Base-by-base conservation (phyloP, 805 yeast species). In the Candida koratica region DNA sequence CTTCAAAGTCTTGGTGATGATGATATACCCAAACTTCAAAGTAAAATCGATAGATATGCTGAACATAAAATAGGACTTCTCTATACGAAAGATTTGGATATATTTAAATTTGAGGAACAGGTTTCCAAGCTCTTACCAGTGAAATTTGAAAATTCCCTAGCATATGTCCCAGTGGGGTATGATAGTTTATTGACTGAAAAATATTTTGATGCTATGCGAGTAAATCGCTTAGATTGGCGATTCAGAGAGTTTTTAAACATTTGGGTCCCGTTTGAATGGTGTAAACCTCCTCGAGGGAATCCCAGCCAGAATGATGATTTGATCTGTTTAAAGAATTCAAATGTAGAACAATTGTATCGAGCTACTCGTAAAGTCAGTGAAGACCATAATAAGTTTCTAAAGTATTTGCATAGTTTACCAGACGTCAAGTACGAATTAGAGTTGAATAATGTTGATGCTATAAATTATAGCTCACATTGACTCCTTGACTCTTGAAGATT, bases 101-200 rank as follows among this genome's bases (percentile, higher is more conserved):
- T 55, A 4, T 63, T 54, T 45, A 59, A 64, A 37, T 64, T 64
- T 33, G 31, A 52, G 7, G 42, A 44, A 28, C 43, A 58, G 22
- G 18, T 13, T 29, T 31, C 42, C 8, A 65, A 59, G 37, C 35
- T 66, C 12, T 41, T 53, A n/a, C 69, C 70, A 0, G 45, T 65
- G 17, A 54, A 47, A 23, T 49, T 60, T 26, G 71, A 66, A 38
- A 69, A 69, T 4, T 56, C 56, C 33, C 46, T 51, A 12, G 53
- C 61, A 1, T 64, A 60, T 40, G 39, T 64, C 14, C 69, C 70
- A 4, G 41, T 43, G 24, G 48, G 54, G 5, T 62, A 54, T 38
- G 49, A 51, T 16, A 48, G 46, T 12, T 22, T 61, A 2, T 48
- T 65, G 22, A 34, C 47, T 6, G 47, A 50, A 31, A 64, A 60